These are phyloP conservation scores for Fusarium palustre DNA, from an alignment of 2,329 filamentous ascomycete genomes.

Conservation along the genomic window DNA sequence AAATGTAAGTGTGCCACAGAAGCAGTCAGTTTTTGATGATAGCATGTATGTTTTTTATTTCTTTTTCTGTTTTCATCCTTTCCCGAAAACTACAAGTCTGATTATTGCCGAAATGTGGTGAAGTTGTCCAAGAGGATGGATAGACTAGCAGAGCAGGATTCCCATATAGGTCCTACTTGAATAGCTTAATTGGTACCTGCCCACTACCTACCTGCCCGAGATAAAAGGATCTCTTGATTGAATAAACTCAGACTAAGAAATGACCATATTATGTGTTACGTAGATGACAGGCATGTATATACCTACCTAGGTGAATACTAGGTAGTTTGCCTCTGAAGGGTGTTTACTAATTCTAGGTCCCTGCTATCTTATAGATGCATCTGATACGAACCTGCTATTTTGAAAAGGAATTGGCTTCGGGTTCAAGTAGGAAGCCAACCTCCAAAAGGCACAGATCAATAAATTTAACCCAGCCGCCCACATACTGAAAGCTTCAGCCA, in stretches of 20 bases:
- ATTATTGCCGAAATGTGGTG: background rate
- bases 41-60: too few species aligned
- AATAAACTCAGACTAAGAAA: background rate
- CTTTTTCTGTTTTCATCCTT: too few species aligned
- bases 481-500: background rate
- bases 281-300: too few species aligned
- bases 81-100: background rate
- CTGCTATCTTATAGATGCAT: background rate
- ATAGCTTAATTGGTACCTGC: too few species aligned
- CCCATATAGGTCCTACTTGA: too few species aligned
- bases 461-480: background rate
- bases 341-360: background rate
- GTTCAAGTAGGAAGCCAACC: background rate
- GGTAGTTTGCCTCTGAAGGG: background rate
- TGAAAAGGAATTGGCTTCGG: background rate
- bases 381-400: background rate
- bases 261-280: background rate
- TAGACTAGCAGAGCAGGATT: background rate
- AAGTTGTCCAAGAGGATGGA: background rate
- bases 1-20: background rate
- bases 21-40: background rate
- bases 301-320: too few species aligned
- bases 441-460: background rate
- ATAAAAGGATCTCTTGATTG: background rate
- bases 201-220: background rate